phyloP scores from a whole-genome alignment of 2,329 filamentous ascomycete species.

The Aureobasidium sp. region DNA sequence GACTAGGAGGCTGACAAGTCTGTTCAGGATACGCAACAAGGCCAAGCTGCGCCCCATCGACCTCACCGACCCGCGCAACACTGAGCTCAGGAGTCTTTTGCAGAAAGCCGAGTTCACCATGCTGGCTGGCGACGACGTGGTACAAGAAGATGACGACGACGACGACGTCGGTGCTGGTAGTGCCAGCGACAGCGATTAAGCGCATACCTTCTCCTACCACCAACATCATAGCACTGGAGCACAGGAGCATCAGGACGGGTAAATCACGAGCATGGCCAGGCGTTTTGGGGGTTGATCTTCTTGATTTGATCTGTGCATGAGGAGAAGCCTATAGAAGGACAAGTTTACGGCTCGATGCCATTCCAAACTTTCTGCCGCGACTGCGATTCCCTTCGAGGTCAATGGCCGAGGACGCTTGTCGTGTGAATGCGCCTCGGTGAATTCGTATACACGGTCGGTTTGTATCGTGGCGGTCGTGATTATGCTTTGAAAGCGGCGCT shows the following conservation, averaged over 20 bases:
- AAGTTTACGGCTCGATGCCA: slow-evolving; percentile 6
- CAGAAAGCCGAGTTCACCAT: slow-evolving; percentile 63
- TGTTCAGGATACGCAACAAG: slow-evolving; percentile 56
- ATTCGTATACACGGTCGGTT: too few species aligned
- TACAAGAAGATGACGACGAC: slow-evolving; percentile 41
- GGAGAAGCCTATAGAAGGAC: slow-evolving; percentile 4
- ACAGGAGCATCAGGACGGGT: background rate
- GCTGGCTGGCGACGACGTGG: slow-evolving; percentile 41
- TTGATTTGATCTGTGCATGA: slow-evolving; percentile 10
- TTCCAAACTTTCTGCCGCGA: background rate
- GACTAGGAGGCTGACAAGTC: background rate
- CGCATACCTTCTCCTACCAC: background rate
- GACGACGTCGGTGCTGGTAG: slow-evolving; percentile 31
- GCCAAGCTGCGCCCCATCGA: slow-evolving; percentile 64
- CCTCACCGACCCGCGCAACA: slow-evolving; percentile 66
- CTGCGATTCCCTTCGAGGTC: background rate
- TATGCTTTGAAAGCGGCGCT: slow-evolving; percentile 3
- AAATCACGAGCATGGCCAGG: slow-evolving; percentile 14
- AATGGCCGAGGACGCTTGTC: background rate
- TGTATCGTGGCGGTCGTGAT: background rate
- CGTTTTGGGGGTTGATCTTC: slow-evolving; percentile 12
- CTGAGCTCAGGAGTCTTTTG: slow-evolving; percentile 54
- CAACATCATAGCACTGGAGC: background rate
- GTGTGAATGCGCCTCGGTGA: background rate
- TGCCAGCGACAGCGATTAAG: slow-evolving; percentile 43